These are phyloP conservation scores for Blastobotrys petasosporus DNA, from an alignment of 1,139 yeast species.

Conservation along the genomic window DNA sequence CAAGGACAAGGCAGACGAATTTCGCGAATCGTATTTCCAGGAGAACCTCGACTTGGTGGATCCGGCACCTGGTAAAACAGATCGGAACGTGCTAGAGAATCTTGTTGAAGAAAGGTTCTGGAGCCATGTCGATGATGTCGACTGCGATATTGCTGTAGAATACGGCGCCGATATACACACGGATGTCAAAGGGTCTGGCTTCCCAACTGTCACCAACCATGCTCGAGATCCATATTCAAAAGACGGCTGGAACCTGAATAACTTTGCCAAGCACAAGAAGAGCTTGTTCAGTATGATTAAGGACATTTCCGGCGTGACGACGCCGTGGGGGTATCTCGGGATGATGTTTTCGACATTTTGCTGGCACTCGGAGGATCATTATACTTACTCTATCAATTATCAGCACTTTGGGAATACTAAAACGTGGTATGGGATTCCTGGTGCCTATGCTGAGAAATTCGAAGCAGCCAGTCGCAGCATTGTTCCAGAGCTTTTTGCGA, in stretches of 20 bases:
- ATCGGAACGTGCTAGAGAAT: slow-evolving; percentile 16
- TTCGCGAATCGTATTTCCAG: slow-evolving; percentile 41
- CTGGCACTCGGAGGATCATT: slow-evolving; percentile 76
- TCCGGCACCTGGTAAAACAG: background rate
- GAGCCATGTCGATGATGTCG: slow-evolving; percentile 36
- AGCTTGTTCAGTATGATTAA: slow-evolving; percentile 46
- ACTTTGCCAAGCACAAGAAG: slow-evolving; percentile 52
- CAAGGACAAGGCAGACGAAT: slow-evolving; percentile 49
- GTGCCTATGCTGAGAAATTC: slow-evolving; percentile 54
- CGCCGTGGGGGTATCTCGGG: slow-evolving; percentile 50
- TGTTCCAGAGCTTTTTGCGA: slow-evolving; percentile 78
- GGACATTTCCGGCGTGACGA: slow-evolving; percentile 41
- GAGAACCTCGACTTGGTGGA: slow-evolving; percentile 40
- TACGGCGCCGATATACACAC: slow-evolving; percentile 45
- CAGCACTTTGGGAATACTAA: slow-evolving; percentile 64
- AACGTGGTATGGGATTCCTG: slow-evolving; percentile 75
- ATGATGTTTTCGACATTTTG: slow-evolving; percentile 66
- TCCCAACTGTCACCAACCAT: slow-evolving; percentile 38
- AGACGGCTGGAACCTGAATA: slow-evolving; percentile 68
- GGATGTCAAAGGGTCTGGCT: slow-evolving; percentile 45
- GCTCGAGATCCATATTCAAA: slow-evolving; percentile 33
- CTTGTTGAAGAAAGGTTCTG: slow-evolving; percentile 35
- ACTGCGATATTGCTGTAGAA: slow-evolving; percentile 42
- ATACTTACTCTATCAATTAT: slow-evolving; percentile 58
- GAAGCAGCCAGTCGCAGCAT: slow-evolving; percentile 43